phyloP scores from a whole-genome alignment of 768 basidiomycete species.

The Hericium alpestre region DNA sequence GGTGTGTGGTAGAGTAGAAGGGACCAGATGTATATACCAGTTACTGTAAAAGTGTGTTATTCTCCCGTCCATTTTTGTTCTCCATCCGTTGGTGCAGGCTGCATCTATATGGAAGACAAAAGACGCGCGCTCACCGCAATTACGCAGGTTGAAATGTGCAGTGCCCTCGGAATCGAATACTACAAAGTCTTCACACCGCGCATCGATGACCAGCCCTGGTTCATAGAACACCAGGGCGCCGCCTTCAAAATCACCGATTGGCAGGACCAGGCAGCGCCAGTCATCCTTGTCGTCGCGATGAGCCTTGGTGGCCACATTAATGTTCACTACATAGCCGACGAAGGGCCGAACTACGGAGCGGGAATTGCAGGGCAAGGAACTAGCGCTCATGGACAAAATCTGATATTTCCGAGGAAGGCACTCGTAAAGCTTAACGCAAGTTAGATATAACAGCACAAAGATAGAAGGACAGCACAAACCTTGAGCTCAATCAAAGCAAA shows the following conservation, averaged over 20 bases:
- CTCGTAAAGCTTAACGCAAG: neutral
- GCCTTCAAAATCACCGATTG: neutral
- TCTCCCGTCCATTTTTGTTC: neutral
- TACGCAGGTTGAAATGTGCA: conserved; percentile 6
- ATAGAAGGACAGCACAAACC: too few relatives aligned
- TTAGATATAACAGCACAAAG: too few relatives aligned
- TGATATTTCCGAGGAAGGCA: neutral
- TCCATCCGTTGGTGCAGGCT: neutral
- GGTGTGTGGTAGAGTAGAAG: neutral
- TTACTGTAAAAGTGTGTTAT: too few relatives aligned
- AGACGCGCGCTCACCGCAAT: neutral
- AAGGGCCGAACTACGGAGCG: neutral
- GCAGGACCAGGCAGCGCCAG: neutral
- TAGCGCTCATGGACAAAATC: neutral
- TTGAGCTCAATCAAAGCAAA: neutral
- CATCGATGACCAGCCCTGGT: conserved; percentile 3
- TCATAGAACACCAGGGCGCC: conserved; percentile 3
- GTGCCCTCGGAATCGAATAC: conserved; percentile 1
- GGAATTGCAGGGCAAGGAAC: neutral
- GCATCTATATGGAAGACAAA: conserved; percentile 4
- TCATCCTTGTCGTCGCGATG: neutral
- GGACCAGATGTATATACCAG: neutral
- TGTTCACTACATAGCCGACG: neutral
- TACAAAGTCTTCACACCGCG: neutral
- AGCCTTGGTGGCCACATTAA: neutral